A percentile compares a stretch with the other conserved stretches of the same genome.
phyloP scores from a whole-genome alignment of 1,284 basidiomycete genomes.

The Ganoderma multipileum region DNA sequence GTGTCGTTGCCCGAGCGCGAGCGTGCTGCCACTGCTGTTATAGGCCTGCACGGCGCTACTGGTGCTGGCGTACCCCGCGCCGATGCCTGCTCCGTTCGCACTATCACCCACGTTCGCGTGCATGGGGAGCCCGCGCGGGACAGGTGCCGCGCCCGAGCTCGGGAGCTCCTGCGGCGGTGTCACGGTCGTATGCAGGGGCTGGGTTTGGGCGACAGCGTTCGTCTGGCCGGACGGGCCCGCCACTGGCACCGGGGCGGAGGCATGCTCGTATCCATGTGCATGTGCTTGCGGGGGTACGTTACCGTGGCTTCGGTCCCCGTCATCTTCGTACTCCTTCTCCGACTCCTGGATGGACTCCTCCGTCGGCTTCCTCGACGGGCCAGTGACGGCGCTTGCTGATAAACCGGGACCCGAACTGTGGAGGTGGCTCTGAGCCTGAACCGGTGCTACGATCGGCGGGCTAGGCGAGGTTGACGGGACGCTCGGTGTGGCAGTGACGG shows the following conservation, averaged over 20 bases:
- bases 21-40: neutral
- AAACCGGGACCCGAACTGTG: neutral
- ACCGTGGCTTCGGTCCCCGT: neutral
- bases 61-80: neutral
- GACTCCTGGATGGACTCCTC: slow-evolving; percentile 10
- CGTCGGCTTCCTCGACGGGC: slow-evolving; percentile 15
- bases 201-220: neutral
- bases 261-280: neutral
- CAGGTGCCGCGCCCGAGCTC: neutral
- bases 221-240: slow-evolving; percentile 8
- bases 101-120: neutral
- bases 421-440: neutral
- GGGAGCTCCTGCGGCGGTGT: slow-evolving; percentile 1
- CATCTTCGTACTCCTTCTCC: slow-evolving; percentile 20
- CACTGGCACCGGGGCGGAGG: neutral
- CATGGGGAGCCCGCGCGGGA: neutral
- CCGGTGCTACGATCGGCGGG: neutral
- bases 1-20: neutral
- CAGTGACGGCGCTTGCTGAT: slow-evolving; percentile 12
- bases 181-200: neutral
- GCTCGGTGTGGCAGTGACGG: neutral
- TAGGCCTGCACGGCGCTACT: neutral
- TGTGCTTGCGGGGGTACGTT: neutral
- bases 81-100: neutral
- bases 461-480: neutral